A percentile compares a stretch with the other conserved stretches of the same genome.
These are phyloP conservation scores for Aristolochia californica DNA, from an alignment of 164 flowering plant genomes.

Conservation along the genomic window DNA sequence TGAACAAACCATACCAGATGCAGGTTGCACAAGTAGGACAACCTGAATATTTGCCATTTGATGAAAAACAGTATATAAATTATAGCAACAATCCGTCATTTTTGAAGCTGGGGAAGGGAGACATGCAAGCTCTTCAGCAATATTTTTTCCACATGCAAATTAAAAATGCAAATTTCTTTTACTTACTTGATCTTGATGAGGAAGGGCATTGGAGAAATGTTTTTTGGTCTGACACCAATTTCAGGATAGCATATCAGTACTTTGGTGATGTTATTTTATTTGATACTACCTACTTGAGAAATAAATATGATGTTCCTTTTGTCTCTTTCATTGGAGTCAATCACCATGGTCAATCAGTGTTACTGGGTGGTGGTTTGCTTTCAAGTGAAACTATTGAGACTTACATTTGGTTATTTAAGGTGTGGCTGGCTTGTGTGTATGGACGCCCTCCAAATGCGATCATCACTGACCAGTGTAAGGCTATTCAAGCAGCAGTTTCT, in stretches of 20 bases:
- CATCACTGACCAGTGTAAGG: conserved; percentile 8
- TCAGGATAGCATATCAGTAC: conserved; percentile 1
- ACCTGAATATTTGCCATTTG: neutral
- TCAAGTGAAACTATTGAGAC: conserved; percentile 4
- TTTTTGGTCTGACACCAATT: conserved; percentile 7
- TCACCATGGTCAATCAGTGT: conserved; percentile 6
- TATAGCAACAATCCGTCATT: neutral
- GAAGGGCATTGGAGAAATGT: conserved; percentile 1
- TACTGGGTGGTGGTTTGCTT: conserved; percentile 5
- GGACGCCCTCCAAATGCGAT: conserved; percentile 7
- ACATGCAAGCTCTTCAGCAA: neutral
- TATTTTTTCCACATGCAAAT: conserved; percentile 1
- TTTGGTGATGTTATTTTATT: conserved; percentile 6
- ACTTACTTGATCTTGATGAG: conserved; percentile 5
- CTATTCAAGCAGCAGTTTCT: conserved; percentile 1
- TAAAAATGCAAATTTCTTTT: conserved; percentile 2
- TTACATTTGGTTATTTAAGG: conserved; percentile 8
- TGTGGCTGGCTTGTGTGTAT: conserved; percentile 8
- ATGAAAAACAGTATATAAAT: neutral
- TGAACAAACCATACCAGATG: neutral
- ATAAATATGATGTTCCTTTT: conserved; percentile 4
- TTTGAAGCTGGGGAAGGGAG: conserved; percentile 4
- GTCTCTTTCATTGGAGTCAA: conserved; percentile 7
- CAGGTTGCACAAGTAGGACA: neutral
- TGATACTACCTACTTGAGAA: conserved; percentile 7